Percentiles rank a stretch among this genome's conserved stretches.
Evolutionary conservation across 2,329 filamentous ascomycete species (phyloP).

Genomic region (Pestalotiopsis sp.): DNA sequence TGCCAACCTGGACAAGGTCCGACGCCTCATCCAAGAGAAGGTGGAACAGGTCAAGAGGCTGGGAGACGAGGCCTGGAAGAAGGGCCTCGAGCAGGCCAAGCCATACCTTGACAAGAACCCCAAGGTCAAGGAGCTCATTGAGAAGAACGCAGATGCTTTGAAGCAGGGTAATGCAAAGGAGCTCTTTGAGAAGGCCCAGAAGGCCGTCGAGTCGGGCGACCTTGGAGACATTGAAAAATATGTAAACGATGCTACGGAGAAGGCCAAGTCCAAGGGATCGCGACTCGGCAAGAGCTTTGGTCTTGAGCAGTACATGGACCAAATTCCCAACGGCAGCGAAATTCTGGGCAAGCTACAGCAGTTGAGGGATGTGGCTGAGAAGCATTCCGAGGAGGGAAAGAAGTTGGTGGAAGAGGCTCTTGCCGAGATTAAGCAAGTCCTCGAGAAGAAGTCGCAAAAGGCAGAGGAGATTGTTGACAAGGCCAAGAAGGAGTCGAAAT

Average conservation of each 20-base stretch:
- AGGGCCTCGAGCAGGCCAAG: constrained; percentile 71
- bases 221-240: constrained; percentile 62
- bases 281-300: constrained; percentile 42
- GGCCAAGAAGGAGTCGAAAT: constrained; percentile 51
- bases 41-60: constrained; percentile 66
- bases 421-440: constrained; percentile 65
- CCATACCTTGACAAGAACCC: constrained; percentile 76
- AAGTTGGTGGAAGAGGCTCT: constrained; percentile 70
- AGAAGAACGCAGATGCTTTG: constrained; percentile 69
- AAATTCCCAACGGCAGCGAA: constrained; percentile 66
- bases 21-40: constrained; percentile 71
- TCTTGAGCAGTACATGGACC: constrained; percentile 65
- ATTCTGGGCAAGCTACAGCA: constrained; percentile 68
- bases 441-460: constrained; percentile 61
- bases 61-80: constrained; percentile 73
- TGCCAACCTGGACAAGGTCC: constrained; percentile 55
- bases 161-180: constrained; percentile 69
- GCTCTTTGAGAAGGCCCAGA: constrained; percentile 64
- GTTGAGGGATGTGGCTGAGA: constrained; percentile 64
- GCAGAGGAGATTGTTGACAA: constrained; percentile 61
- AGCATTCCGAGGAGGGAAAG: constrained; percentile 72
- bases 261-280: constrained; percentile 56
- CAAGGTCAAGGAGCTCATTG: constrained; percentile 72
- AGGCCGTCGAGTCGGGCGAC: constrained; percentile 64
- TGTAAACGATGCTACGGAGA: constrained; percentile 59